phyloP scores from a whole-genome alignment of 2,329 filamentous ascomycete genomes.

The Fonsecaea pugnacius region DNA sequence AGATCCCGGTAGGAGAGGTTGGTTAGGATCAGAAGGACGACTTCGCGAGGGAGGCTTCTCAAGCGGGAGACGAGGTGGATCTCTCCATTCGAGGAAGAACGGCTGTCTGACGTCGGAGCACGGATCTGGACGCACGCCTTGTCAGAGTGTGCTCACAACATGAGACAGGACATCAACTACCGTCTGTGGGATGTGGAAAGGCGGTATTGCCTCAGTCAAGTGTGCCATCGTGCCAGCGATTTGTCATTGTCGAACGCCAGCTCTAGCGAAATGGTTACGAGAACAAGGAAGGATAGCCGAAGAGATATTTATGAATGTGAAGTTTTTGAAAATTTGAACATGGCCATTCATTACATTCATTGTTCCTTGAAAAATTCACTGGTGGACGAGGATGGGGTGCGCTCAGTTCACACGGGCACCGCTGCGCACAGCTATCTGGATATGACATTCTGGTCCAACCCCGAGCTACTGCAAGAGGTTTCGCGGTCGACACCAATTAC shows the following conservation, averaged over 20 bases:
- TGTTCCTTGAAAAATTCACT: not conserved
- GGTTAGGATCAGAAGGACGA: not conserved
- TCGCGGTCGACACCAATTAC: not conserved
- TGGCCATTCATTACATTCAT: not conserved
- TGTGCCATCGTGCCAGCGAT: not conserved
- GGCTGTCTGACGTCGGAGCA: not conserved
- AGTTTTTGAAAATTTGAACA: not conserved
- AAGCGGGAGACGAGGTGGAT: not conserved
- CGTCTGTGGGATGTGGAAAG: slow-evolving; percentile 5
- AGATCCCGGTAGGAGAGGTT: not conserved
- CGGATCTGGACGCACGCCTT: not conserved
- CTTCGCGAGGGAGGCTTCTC: not conserved
- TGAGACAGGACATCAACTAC: not conserved
- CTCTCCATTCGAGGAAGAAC: not conserved
- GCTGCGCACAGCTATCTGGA: not conserved
- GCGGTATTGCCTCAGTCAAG: not conserved
- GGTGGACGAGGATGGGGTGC: not conserved
- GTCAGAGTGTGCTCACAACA: not conserved
- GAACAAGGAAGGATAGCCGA: not conserved
- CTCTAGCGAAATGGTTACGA: not conserved
- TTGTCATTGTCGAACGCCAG: not conserved
- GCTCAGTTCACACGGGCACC: not conserved
- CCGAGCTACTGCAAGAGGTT: not conserved
- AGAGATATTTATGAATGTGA: not conserved
- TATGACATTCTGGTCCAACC: not conserved